Percentiles rank a stretch among this genome's conserved stretches.
phyloP scores from a whole-genome alignment of 805 yeast genomes.

The Saccharomycopsis schoenii region DNA sequence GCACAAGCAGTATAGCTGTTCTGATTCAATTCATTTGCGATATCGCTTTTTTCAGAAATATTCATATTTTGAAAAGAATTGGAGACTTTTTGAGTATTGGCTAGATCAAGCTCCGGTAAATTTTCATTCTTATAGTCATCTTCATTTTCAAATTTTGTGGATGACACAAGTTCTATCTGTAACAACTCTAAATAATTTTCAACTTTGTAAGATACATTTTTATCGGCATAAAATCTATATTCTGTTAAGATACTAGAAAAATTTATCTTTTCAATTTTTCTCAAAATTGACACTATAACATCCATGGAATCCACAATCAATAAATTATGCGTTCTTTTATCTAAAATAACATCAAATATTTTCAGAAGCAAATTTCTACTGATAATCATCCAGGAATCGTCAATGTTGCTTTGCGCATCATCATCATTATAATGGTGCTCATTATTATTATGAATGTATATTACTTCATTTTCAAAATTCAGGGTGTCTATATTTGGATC shows the following conservation, averaged over 20 bases:
- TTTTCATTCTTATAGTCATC: not conserved
- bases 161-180: constrained; percentile 40
- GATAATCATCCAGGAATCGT: constrained; percentile 69
- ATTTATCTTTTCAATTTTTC: constrained; percentile 84
- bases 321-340: constrained; percentile 53
- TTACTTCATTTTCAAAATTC: constrained; percentile 9
- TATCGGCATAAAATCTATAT: constrained; percentile 67
- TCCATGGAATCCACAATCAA: constrained; percentile 73
- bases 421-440: constrained; percentile 12
- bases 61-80: not conserved
- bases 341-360: constrained; percentile 56
- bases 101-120: not conserved
- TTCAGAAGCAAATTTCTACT: constrained; percentile 54
- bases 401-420: constrained; percentile 23
- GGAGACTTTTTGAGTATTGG: constrained; percentile 4
- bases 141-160: constrained; percentile 5
- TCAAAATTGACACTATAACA: constrained; percentile 67
- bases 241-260: constrained; percentile 77
- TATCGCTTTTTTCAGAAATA: not conserved
- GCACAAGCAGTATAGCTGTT: not conserved
- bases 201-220: constrained; percentile 64
- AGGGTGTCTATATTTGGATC: not conserved
- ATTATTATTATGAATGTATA: constrained; percentile 10
- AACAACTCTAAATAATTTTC: constrained; percentile 76
- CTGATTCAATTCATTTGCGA: not conserved